Percentiles rank a stretch among this genome's conserved stretches.
phyloP scores from a whole-genome alignment of 2,329 filamentous ascomycete genomes.

The Cercospora zeina region DNA sequence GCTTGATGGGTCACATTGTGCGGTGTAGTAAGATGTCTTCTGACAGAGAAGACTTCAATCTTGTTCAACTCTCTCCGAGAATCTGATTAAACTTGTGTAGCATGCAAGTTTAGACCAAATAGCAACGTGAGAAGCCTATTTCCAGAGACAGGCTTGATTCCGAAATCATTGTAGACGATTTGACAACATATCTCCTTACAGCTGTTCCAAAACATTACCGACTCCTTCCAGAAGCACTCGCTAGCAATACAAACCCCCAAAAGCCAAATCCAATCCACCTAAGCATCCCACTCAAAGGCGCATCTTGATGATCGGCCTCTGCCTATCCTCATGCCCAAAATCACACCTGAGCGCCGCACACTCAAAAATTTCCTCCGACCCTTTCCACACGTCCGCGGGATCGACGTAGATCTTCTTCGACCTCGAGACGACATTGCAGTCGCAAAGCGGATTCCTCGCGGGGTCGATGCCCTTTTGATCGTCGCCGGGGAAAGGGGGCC shows the following conservation, averaged over 20 bases:
- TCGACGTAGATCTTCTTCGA: not conserved
- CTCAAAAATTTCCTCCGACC: not conserved
- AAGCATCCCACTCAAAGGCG: not conserved
- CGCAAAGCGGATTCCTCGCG: not conserved
- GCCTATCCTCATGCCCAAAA: not conserved
- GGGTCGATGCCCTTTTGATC: not conserved
- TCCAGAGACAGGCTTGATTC: not conserved
- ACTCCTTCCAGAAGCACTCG: not conserved
- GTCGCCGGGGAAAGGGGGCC: not conserved
- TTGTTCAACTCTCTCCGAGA: not conserved
- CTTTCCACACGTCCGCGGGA: not conserved
- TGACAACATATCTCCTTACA: not conserved
- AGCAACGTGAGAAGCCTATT: not conserved
- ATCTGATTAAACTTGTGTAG: not conserved
- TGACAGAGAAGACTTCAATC: not conserved
- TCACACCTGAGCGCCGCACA: not conserved
- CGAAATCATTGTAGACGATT: not conserved
- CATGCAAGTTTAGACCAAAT: not conserved
- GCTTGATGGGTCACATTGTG: not conserved
- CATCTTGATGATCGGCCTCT: not conserved
- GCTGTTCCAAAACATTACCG: no score
- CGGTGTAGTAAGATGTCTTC: not conserved
- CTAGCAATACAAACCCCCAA: not conserved
- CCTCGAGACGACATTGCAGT: not conserved
- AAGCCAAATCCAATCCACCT: not conserved